Percentiles rank a stretch among this genome's conserved stretches.
Evolutionary conservation across 768 basidiomycete species (phyloP).

Genomic region (Podaxis sp.): DNA sequence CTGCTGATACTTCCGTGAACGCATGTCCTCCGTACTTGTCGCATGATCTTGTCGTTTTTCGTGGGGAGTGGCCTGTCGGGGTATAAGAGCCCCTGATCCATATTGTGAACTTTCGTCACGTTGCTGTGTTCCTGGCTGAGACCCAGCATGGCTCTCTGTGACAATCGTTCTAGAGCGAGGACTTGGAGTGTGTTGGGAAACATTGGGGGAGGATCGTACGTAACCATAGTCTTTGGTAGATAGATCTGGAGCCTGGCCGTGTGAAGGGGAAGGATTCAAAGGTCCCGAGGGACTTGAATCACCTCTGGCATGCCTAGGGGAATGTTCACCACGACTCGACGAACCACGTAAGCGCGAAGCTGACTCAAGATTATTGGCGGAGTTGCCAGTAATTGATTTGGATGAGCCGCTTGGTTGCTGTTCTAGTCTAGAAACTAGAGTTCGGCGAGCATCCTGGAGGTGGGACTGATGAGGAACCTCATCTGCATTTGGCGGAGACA

Average conservation of each 20-base stretch:
- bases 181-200: slow-evolving; percentile 8
- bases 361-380: not conserved
- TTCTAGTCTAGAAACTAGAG: slow-evolving; percentile 8
- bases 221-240: not conserved
- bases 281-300: slow-evolving; percentile 10
- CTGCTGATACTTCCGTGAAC: not conserved
- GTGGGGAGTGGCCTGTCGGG: not conserved
- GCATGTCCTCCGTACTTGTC: not conserved
- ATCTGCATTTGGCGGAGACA: slow-evolving; percentile 1
- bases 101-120: not conserved
- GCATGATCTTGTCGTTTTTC: slow-evolving; percentile 8
- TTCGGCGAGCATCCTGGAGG: slow-evolving; percentile 8
- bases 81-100: not conserved
- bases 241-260: not conserved
- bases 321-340: slow-evolving; percentile 7
- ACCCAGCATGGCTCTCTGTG: not conserved
- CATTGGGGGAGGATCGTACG: slow-evolving; percentile 6
- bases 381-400: not conserved
- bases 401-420: not conserved
- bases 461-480: slow-evolving; percentile 8
- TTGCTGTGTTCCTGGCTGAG: not conserved
- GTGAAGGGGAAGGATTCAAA: not conserved
- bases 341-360: not conserved
- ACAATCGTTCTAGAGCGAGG: slow-evolving; percentile 2
- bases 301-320: not conserved